phyloP scores from a whole-genome alignment of 2,329 filamentous ascomycete species.

The Graphiopsis chlorocephala region DNA sequence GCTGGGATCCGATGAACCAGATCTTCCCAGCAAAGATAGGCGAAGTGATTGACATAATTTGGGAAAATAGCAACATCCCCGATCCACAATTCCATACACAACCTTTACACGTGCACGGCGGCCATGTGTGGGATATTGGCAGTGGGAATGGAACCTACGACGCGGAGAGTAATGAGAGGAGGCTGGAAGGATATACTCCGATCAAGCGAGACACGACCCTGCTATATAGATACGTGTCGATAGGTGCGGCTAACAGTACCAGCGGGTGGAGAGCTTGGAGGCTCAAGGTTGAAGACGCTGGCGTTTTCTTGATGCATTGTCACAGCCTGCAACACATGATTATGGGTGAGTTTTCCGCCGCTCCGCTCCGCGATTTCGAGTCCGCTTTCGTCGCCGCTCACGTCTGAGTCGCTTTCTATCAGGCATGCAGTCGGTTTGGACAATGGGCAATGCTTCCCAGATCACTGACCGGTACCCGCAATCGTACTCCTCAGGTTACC shows the following conservation, averaged over 20 bases:
- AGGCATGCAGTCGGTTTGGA: slow-evolving; percentile 50
- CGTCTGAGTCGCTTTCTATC: too few species aligned
- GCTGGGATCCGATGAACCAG: slow-evolving; percentile 53
- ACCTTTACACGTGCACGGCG: slow-evolving; percentile 56
- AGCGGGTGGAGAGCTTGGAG: slow-evolving; percentile 62
- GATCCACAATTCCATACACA: too few species aligned
- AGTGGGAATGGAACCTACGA: slow-evolving; percentile 55
- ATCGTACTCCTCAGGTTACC: slow-evolving; percentile 41
- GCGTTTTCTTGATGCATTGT: slow-evolving; percentile 62
- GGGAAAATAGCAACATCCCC: not conserved
- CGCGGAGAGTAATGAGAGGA: slow-evolving; percentile 47
- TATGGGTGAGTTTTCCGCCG: too few species aligned
- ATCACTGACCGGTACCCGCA: slow-evolving; percentile 36
- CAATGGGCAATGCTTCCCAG: slow-evolving; percentile 44
- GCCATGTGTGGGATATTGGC: slow-evolving; percentile 55
- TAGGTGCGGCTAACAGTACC: not conserved
- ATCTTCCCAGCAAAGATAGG: slow-evolving; percentile 55
- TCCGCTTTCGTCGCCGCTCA: too few species aligned
- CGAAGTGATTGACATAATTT: slow-evolving; percentile 49
- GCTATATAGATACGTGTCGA: slow-evolving; percentile 52
- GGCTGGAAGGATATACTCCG: slow-evolving; percentile 39
- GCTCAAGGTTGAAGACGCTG: slow-evolving; percentile 51
- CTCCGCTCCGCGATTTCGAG: slow-evolving; percentile 20
- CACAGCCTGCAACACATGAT: slow-evolving; percentile 59
- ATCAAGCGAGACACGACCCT: slow-evolving; percentile 51